Conservation (phyloP, 2,329 filamentous ascomycete species). For the Periconia digitata region DNA sequence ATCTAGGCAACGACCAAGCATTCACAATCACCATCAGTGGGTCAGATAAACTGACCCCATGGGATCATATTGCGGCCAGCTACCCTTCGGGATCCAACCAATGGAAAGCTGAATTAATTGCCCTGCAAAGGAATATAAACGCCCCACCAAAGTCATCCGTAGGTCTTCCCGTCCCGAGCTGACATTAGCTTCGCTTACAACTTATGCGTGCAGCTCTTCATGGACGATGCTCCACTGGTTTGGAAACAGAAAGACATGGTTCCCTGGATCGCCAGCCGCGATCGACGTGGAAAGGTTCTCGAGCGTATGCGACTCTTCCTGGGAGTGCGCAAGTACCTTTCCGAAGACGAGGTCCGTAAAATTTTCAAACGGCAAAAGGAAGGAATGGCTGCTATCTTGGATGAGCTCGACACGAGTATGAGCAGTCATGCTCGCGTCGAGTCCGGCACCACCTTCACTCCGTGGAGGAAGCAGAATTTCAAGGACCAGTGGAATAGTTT, state of each 20-base stretch:
- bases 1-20: not conserved
- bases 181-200: not conserved
- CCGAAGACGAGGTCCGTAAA: not conserved
- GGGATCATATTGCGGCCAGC: not conserved
- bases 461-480: slow-evolving; percentile 7
- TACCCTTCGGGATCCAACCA: not conserved
- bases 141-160: not conserved
- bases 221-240: not conserved
- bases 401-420: slow-evolving; percentile 8
- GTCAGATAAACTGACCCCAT: not conserved
- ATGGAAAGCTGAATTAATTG: slow-evolving; percentile 1
- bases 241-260: not conserved
- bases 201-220: not conserved
- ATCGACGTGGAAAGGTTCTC: slow-evolving; percentile 2
- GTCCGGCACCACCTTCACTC: not conserved
- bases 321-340: slow-evolving; percentile 10
- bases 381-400: slow-evolving; percentile 8
- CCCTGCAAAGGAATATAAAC: slow-evolving; percentile 5
- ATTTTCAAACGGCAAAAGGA: slow-evolving; percentile 10
- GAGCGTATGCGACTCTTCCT: slow-evolving; percentile 2
- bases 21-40: not conserved
- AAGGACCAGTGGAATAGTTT: slow-evolving; percentile 1
- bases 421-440: not conserved
- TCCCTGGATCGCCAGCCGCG: not conserved
- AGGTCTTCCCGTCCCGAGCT: not conserved